A percentile compares a stretch with the other conserved stretches of the same genome.
These are phyloP conservation scores for Claviceps sp. DNA, from an alignment of 2,329 filamentous ascomycete species.

Conservation along the genomic window DNA sequence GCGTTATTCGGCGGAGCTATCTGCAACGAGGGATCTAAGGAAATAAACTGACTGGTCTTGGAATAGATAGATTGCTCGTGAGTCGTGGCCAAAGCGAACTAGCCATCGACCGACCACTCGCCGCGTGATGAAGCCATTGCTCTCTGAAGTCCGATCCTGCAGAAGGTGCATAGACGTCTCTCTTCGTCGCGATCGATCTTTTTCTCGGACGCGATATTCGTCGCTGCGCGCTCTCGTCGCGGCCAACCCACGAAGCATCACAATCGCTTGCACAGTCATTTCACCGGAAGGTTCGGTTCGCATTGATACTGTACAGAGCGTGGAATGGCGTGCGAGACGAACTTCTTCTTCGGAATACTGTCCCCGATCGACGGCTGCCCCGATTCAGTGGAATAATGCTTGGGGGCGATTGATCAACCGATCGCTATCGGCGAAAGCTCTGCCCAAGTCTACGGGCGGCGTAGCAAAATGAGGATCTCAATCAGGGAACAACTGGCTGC, in stretches of 20 bases:
- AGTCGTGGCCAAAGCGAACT: not conserved
- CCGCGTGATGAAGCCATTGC: not conserved
- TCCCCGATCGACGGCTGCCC: not conserved
- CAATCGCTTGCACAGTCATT: not conserved
- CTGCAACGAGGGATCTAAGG: not conserved
- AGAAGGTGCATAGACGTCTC: not conserved
- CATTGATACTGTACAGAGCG: not conserved
- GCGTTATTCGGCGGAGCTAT: not conserved
- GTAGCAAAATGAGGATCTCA: slow-evolving; percentile 58
- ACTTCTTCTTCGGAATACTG: not conserved
- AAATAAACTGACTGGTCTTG: not conserved
- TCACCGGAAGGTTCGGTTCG: not conserved
- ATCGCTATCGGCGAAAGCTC: not conserved
- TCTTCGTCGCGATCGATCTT: not conserved
- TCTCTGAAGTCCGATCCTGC: not conserved
- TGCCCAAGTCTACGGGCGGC: not conserved
- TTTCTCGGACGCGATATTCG: not conserved
- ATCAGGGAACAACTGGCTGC: slow-evolving; percentile 78
- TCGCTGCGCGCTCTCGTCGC: not conserved
- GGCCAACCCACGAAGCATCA: not conserved
- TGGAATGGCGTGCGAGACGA: not conserved
- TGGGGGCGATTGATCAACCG: not conserved
- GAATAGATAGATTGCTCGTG: not conserved
- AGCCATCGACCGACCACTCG: not conserved
- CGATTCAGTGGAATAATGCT: slow-evolving; percentile 2